Percentiles rank a stretch among this genome's conserved stretches.
Conservation (phyloP, 768 basidiomycete species). For the Baorangia bicolor region DNA sequence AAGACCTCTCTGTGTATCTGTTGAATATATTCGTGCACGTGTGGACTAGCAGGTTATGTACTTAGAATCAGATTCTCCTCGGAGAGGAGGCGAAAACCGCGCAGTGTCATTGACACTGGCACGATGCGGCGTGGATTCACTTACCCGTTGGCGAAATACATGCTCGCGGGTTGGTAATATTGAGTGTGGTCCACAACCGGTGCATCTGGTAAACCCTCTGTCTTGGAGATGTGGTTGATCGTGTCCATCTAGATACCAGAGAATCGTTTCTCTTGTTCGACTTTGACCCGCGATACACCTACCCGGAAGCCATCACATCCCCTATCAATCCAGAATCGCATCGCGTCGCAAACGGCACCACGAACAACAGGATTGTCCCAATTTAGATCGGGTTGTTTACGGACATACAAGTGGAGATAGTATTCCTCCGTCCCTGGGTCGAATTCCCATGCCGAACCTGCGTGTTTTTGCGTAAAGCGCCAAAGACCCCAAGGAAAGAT, state of each 20-base stretch:
- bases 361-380: conserved; percentile 69
- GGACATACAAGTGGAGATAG: conserved; percentile 66
- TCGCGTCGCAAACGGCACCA: conserved; percentile 57
- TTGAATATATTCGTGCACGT: conserved; percentile 63
- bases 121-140: conserved; percentile 11
- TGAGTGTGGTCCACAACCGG: conserved; percentile 50
- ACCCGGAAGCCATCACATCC: conserved; percentile 78
- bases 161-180: conserved; percentile 52
- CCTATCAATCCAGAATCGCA: conserved; percentile 73
- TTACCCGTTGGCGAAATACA: conserved; percentile 61
- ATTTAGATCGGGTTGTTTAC: conserved; percentile 74
- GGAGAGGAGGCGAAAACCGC: conserved; percentile 1
- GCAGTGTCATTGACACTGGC: background rate
- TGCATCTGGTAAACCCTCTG: conserved; percentile 63
- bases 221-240: conserved; percentile 68
- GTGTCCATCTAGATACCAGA: conserved; percentile 55
- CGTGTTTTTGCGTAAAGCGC: background rate
- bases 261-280: background rate
- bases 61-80: background rate
- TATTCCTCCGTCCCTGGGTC: conserved; percentile 65
- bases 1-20: conserved; percentile 66
- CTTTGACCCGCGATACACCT: conserved; percentile 23
- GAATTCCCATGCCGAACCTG: conserved; percentile 71
- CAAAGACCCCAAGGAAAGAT: background rate
- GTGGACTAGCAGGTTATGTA: conserved; percentile 43